phyloP scores from a whole-genome alignment of 129 eudicot genomes.

The Pulicaria dysenterica region DNA sequence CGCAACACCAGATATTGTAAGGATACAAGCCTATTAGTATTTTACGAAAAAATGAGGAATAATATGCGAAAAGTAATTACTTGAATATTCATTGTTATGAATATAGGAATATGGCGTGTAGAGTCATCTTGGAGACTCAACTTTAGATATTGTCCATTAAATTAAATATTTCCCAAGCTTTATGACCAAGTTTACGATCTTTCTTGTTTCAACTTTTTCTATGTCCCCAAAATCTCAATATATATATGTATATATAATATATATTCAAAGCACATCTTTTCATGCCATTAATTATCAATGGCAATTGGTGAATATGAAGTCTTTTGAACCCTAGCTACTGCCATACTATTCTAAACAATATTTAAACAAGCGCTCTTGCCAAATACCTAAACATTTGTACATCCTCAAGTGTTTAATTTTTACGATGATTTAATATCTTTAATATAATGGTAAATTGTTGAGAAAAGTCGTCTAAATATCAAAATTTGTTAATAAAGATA shows the following conservation, averaged over 20 bases:
- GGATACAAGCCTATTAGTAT: too few species aligned
- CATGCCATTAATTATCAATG: slow-evolving; percentile 27
- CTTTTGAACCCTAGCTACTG: not conserved
- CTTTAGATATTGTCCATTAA: slow-evolving; percentile 30
- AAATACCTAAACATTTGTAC: not conserved
- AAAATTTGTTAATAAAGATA: not conserved
- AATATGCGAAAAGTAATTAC: too few species aligned
- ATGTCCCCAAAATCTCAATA: slow-evolving; percentile 18
- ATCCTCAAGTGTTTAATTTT: not conserved
- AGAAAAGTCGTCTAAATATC: not conserved
- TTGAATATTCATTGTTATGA: not conserved
- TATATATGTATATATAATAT: not conserved
- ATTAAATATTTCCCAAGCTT: slow-evolving; percentile 23
- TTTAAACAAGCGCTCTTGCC: not conserved
- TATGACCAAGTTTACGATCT: slow-evolving; percentile 42
- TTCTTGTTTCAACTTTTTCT: slow-evolving; percentile 31
- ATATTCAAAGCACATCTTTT: slow-evolving; percentile 36
- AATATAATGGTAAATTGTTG: not conserved
- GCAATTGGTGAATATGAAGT: not conserved
- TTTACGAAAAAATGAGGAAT: too few species aligned
- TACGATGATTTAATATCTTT: not conserved
- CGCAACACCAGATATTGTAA: too few species aligned
- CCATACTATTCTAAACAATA: not conserved
- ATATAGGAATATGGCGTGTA: slow-evolving; percentile 14
- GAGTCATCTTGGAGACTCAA: slow-evolving; percentile 18